Evolutionary conservation across 1,284 basidiomycete species (phyloP), one percentile per base, ranked within the genome.

Genomic region (Leccinum holopus): DNA sequence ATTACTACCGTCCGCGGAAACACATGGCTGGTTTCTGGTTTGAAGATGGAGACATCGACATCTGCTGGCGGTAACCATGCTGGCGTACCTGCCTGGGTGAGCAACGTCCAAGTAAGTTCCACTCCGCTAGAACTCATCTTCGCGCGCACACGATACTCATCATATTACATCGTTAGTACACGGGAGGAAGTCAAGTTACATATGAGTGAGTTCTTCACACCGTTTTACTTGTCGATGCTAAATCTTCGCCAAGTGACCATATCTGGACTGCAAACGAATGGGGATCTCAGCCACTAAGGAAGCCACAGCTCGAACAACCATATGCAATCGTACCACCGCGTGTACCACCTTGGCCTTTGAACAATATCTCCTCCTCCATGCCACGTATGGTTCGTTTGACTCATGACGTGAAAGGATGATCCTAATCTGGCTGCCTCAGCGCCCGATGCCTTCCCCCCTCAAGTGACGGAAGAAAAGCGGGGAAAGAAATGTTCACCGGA

Each of bases 321-420:
- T 55, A 59, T 65, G 33, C 63, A 58, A 52, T 56, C 6, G 25
- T 53, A 30, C 57, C 61, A 9, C 63, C 63, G 57, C 69, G 66
- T 2, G 62, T 69, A 55, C 68, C 72, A 57, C 68, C 69, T 10
- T 70, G 72, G 72, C 71, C 72, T 3, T 55, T 67, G 59, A 67
- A 64, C 62, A 68, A 73, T 33, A 72, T 75, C 16, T 60, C 71
- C 5, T 65, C 72, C 12, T 68, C 73, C 14, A 74, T 74, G 72
- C 75, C 74, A 57, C 72, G 75, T 74, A 75, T 59, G 62, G 59
- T 37, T 61, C 55, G 49, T 64, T 58, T 51, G 7, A 7, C 28
- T 61, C 32, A n/a, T 54, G 10, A 7, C 30, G 4, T 39, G 49
- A 30, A 59, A 51, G 6, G 5, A n/a, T 58, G 28, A 57, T 47